Base-by-base conservation (phyloP, 2,329 filamentous ascomycete species). In the Cercospora zeae-maydis region DNA sequence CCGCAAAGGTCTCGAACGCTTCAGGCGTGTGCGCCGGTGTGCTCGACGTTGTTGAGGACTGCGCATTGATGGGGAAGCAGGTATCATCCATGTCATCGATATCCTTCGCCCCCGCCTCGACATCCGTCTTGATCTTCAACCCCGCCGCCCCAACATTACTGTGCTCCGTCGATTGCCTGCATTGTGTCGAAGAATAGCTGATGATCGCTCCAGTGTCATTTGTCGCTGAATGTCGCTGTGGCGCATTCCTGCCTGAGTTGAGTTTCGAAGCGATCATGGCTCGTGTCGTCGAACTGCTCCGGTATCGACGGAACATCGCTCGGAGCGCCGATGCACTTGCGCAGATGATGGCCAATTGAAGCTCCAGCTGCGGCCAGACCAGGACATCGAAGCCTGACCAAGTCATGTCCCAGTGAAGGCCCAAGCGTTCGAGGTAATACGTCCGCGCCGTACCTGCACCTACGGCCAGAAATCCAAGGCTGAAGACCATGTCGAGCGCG, bases 341-440 rank as follows among this genome's bases (percentile, higher is more conserved):
- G 58, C 67, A 68, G 33, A 70, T 69, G 31, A 70, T 64, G 39
- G 64, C 66, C 2, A 70, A 64, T 47, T 69, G 67, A 19, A 64
- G 54, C 45, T 70, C 69, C n/a, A 67, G 47, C 31, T 67, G 57
- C 1, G 66, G 68, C 53, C 60, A 63, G 39, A 63, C 61, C 51
- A 62, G 66, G 3, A 69, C 58, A 47, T 69, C 59, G 53, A 67
- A 70, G 30, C 69, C 69, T 1, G 53, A 51, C 67, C 67, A 66
- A 34, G 58, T 64, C 2, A 65, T 59, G 37, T 70, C 68, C 21
- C 52, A 36, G 13, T 59, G 34, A 13, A 55, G 42, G 10, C 61
- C 61, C 16, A 63, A 57, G 42, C 64, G 51, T 47, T 63, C 64
- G 2, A 71, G 65, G 51, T 64, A 69, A 54, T 70, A 70, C 13